Evolutionary conservation across 106 monocot genomes (phyloP), one percentile per base, ranked within the genome.

Genomic region (Dioscorea dumetorum): DNA sequence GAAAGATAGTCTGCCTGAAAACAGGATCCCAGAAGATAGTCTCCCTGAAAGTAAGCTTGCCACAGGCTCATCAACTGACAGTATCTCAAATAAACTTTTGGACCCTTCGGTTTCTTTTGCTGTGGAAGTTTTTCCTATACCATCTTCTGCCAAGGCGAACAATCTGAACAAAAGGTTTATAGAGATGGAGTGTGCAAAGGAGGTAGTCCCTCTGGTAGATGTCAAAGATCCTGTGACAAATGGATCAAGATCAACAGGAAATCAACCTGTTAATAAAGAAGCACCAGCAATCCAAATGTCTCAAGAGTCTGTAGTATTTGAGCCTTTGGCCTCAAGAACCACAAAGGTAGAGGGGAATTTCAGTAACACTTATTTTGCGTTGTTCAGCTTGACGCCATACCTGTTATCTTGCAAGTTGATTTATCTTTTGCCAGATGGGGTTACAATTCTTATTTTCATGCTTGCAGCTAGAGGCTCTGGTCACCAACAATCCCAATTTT

Each of bases 291-390:
- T 49, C 24, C n/a, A 28, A 16, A 67, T 16, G 57, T 18, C 33
- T 73, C 20, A 64, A 49, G 14, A 57, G 33, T 68, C 65, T 70
- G 62, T 66, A 35, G 33, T n/a, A 20, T 53, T 48, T 54, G 50
- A 56, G 20, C 35, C 21, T n/a, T 52, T 66, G 33, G 51, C 50
- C 28, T 57, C 58, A 67, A 77, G 33, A 76, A 49, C 16, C 65
- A 64, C 23, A 68, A 65, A 67, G 28, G 35, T 15, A 35, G 49
- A 64, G 77, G 87, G 83, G 57, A 78, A 52, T 54, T 28, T 41
- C 41, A 8, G 41, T 6, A 41, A 41, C 54, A 56, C 15, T 15
- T 28, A 28, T 28, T 28, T 28, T 28, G 1, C 28, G 28, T 28
- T 28, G 1, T 28, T 28, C 28, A 28, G 16, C 54, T 56, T 18